These are phyloP conservation scores for Epicoccum nigrum DNA, from an alignment of 2,329 filamentous ascomycete species.

Conservation along the genomic window DNA sequence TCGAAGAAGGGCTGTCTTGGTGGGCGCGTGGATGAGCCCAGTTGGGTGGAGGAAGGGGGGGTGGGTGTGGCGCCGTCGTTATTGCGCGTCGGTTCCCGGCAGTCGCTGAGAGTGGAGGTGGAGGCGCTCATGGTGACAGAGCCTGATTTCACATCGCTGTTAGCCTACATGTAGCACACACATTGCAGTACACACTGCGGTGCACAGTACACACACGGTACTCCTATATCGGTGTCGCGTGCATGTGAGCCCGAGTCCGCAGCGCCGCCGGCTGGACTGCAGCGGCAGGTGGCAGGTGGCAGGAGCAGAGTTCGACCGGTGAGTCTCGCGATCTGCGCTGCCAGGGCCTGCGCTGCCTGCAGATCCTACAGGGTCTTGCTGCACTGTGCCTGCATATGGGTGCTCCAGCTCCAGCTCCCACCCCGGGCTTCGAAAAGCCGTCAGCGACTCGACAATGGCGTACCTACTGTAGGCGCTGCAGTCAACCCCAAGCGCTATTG, in stretches of 20 bases:
- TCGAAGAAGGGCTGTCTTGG: constrained; percentile 57
- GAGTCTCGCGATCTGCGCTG: constrained; percentile 11
- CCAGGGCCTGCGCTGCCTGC: constrained; percentile 4
- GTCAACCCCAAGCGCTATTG: background rate
- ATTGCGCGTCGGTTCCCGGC: constrained; percentile 17
- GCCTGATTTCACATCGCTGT: constrained; percentile 13
- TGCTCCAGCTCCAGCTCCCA: too few species aligned
- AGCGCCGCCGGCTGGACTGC: background rate
- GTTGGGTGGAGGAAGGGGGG: constrained; percentile 20
- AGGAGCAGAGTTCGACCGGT: background rate
- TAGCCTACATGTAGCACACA: constrained; percentile 4
- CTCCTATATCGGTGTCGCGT: constrained; percentile 20
- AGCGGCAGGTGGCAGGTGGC: too few species aligned
- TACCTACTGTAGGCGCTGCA: background rate
- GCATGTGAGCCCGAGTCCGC: background rate
- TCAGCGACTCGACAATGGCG: background rate
- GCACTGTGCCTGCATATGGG: too few species aligned
- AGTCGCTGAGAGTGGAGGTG: constrained; percentile 9
- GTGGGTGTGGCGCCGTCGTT: constrained; percentile 22
- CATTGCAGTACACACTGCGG: too few species aligned
- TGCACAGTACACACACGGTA: too few species aligned
- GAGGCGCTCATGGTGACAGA: constrained; percentile 11
- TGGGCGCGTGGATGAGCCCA: constrained; percentile 10
- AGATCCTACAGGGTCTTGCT: constrained; percentile 14
- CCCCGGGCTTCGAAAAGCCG: too few species aligned